Evolutionary conservation across 768 basidiomycete genomes (phyloP), one percentile per base, ranked within the genome.

Genomic region (Suillus americanus): DNA sequence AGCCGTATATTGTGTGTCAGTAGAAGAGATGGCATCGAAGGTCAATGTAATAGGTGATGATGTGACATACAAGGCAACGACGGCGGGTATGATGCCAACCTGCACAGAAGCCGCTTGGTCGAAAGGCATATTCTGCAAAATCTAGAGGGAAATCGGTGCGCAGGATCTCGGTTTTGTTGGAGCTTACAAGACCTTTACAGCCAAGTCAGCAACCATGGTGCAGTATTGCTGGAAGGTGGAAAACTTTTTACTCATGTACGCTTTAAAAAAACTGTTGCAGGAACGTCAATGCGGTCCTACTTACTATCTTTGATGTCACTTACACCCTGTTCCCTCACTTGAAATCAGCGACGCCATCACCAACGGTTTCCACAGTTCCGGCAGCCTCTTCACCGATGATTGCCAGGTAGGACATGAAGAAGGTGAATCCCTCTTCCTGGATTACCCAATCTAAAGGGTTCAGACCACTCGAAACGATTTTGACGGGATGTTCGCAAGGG

Each of bases 361-460:
- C 83, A 25, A 82, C 73, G 38, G 72, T 73, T 25, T 75, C 75
- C 43, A 81, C 76, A 25, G 71, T 71, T 9, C 81, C 81, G 5
- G 80, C 76, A 20, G 64, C 74, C 30, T 84, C 81, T 5, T 59
- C 64, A 4, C 80, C 82, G 43, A 78, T 59, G 54, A 80, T 68
- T 16, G 71, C 69, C 2, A 81, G 83, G 64, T 64, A 84, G 3
- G 70, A 61, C 20, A 78, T 64, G n/a, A 81, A 51, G 10, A 64
- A 0, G 48, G 54, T 57, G 20, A 65, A 64, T 3, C 64, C 64
- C 2, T 20, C 9, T 41, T 62, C 65, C 41, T 63, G 67, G 18
- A 73, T 67, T 56, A 67, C 73, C 72, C 73, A 69, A 62, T 86
- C 85, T 7, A 78, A 67, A 6, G 84, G 85, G 65, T 85, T 85